Base-by-base conservation (phyloP, 1,284 basidiomycete genomes). In the Hypsizygus ulmarius region DNA sequence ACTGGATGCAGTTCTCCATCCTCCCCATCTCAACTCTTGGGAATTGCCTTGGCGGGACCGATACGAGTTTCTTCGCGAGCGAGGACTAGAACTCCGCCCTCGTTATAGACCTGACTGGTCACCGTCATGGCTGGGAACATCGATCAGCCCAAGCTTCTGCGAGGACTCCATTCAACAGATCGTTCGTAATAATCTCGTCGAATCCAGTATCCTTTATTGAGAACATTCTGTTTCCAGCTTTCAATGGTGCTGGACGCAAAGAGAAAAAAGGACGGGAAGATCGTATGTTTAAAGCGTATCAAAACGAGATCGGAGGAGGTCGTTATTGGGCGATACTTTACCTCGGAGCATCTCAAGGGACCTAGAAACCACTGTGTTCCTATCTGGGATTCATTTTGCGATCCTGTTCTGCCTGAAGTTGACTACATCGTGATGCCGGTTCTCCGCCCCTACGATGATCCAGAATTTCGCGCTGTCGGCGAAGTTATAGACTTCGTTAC, bases 371-470 rank as follows among this genome's bases (percentile, higher is more conserved):
- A 27, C 21, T 25, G 21, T 7, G 21, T 25, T 25, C 21, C 21
- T 7, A 25, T 25, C 7, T 25, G 21, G 21, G 59, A 64, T 38
- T 39, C 57, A 2, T 63, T 66, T 42, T 33, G 29, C 2, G 64
- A 65, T 40, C 51, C 47, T 3, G 43, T 49, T n/a, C 49, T 52
- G 3, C 49, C 56, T 7, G 47, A 60, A 28, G 49, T 57, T 8
- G 53, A 63, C n/a, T 61, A 54, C 32, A 50, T 66, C 40, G 60
- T 65, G 30, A 64, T 61, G 56, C 64, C 62, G 9, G 52, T 58
- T 8, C 53, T 64, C 9, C 51, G 61, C 27, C 54, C 53, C 28
- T 65, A 64, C 38, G 59, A 62, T 29, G 58, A 62, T 47, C 63
- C 63, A 9, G 56, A 59, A 16, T 66, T 66, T 44, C 42, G 50